Base-by-base conservation (phyloP, 176 grass and related monocot species). In the Saccharum officinarum region DNA sequence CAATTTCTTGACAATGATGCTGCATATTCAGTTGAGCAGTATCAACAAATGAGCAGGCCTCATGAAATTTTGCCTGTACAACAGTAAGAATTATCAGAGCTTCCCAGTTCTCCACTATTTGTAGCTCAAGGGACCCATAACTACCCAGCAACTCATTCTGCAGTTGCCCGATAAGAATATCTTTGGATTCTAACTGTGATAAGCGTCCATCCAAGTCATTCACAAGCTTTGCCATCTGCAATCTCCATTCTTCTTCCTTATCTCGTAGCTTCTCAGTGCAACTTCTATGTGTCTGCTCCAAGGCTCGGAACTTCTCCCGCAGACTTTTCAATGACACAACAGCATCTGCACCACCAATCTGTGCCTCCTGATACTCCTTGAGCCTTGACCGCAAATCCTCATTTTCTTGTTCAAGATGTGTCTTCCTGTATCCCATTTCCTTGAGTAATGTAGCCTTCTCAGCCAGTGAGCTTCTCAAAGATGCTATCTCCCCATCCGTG, bases 301-400 rank as follows among this genome's bases (percentile, higher is more conserved):
- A 69, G 87, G 83, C 81, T 57, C 42, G 83, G 86, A 91, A 90
- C 50, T 98, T 98, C 77, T 92, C 86, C 20, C 67, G 76, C 76
- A 89, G 83, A 81, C 45, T 60, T 77, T 95, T 95, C 66, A 83
- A 31, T 4, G 72, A 76, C 23, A 36, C 76, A 40, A 34, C 31
- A 71, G 87, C 76, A 88, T 87, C 87, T 45, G 88, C 77, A 16
- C 87, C 89, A 33, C 33, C 66, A 77, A 94, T 90, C 69, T 98
- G 80, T 82, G 87, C 68, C 65, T 95, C 88, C 47, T 95, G 93
- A 71, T 89, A 89, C 71, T 98, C 91, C 84, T 92, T 94, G 60
- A 98, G 30, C 6, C 36, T 90, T 14, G 62, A 75, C 71, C 71
- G 75, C 78, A 98, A 18, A 20, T 95, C 93, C 47, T 76, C 49